Conservation (phyloP, 495 filamentous ascomycete species). For the Annulohypoxylon moriforme region DNA sequence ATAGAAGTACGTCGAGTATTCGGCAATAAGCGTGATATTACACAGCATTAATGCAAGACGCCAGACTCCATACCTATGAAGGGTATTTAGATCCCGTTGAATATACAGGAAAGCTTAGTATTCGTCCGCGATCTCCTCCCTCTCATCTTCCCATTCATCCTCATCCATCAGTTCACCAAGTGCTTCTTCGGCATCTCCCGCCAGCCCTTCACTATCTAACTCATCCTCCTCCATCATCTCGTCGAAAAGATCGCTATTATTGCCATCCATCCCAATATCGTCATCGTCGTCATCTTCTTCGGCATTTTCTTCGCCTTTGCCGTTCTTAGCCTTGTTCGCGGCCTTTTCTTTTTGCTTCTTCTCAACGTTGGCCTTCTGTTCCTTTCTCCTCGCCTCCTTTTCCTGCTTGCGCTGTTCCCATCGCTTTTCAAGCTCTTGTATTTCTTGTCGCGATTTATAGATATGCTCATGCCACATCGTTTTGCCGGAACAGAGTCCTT, state of each 20-base stretch:
- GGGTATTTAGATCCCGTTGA: not conserved
- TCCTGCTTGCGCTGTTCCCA: constrained; percentile 83
- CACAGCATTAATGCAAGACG: constrained; percentile 1
- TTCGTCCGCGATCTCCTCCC: constrained; percentile 56
- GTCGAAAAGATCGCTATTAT: constrained; percentile 61
- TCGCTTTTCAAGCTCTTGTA: constrained; percentile 77
- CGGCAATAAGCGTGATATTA: constrained; percentile 14
- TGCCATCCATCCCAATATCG: constrained; percentile 66
- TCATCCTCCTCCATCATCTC: constrained; percentile 68
- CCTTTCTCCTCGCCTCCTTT: constrained; percentile 81
- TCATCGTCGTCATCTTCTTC: constrained; percentile 70
- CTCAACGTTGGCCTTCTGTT: constrained; percentile 88
- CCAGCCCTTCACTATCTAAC: constrained; percentile 64
- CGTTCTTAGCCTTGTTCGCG: constrained; percentile 54
- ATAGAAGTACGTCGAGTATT: not conserved
- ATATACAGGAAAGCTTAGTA: constrained; percentile 2
- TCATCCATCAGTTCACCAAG: constrained; percentile 65
- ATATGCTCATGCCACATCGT: constrained; percentile 98
- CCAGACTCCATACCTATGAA: constrained; percentile 18
- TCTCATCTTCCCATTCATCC: constrained; percentile 65
- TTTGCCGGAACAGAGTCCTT: constrained; percentile 89
- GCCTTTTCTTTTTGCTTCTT: constrained; percentile 73
- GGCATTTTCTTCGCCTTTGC: constrained; percentile 59
- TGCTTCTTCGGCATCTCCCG: constrained; percentile 70
- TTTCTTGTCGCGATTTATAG: constrained; percentile 81